Evolutionary conservation across 768 basidiomycete species (phyloP).

Genomic region (Leucosporidium yakuticum): DNA sequence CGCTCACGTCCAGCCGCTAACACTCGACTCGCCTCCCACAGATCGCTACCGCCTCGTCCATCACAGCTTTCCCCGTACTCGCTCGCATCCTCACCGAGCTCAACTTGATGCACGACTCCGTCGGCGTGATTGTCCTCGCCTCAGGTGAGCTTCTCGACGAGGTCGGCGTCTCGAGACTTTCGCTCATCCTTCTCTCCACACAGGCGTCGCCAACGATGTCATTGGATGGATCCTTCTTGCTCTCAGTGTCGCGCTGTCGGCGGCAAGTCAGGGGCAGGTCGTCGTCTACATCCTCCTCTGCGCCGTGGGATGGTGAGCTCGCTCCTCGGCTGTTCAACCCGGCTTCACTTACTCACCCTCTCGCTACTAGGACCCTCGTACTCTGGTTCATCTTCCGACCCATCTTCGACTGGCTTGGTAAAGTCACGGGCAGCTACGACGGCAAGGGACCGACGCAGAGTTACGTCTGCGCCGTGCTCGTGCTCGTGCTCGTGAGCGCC

Average conservation of each 20-base stretch:
- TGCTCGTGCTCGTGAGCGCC: constrained; percentile 65
- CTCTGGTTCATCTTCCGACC: constrained; percentile 61
- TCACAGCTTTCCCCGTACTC: constrained; percentile 56
- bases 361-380: constrained; percentile 48
- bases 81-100: constrained; percentile 67
- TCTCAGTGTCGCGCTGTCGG: constrained; percentile 74
- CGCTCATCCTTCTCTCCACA: not conserved
- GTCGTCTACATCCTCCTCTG: constrained; percentile 75
- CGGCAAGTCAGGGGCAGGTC: constrained; percentile 63
- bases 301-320: constrained; percentile 52
- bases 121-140: constrained; percentile 74
- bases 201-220: constrained; percentile 64
- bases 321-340: not conserved
- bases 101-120: constrained; percentile 72
- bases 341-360: not conserved
- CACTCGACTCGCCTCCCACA: not conserved
- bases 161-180: constrained; percentile 43
- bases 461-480: constrained; percentile 73
- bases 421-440: constrained; percentile 56
- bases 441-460: constrained; percentile 62
- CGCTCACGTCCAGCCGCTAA: not conserved
- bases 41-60: constrained; percentile 68
- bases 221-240: constrained; percentile 75
- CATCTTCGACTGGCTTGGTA: constrained; percentile 58
- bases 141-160: constrained; percentile 72